Evolutionary conservation across 2,329 filamentous ascomycete genomes (phyloP).

Genomic region (Colletotrichum viniferum): DNA sequence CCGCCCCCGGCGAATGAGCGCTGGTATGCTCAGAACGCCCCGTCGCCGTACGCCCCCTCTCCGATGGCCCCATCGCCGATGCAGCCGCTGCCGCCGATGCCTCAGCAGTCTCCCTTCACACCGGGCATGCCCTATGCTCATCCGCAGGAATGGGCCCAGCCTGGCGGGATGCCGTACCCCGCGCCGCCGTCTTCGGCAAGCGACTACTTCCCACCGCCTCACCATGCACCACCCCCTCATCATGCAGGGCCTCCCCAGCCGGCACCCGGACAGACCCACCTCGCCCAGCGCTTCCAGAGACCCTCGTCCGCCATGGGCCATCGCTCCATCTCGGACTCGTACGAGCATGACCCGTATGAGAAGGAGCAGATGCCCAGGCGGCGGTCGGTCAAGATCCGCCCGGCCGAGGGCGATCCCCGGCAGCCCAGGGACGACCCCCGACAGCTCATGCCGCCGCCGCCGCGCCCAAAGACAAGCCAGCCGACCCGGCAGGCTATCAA

Average conservation of each 20-base stretch:
- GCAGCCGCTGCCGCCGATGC: neutral
- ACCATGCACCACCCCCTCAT: slow-evolving; percentile 9
- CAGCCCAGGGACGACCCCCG: slow-evolving; percentile 47
- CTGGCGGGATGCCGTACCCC: slow-evolving; percentile 5
- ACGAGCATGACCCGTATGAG: slow-evolving; percentile 43
- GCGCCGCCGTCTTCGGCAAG: neutral
- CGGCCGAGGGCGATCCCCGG: slow-evolving; percentile 44
- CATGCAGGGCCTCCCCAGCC: slow-evolving; percentile 12
- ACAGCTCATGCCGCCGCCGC: slow-evolving; percentile 51
- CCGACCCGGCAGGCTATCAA: slow-evolving; percentile 29
- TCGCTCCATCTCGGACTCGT: slow-evolving; percentile 31
- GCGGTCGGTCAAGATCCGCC: slow-evolving; percentile 46
- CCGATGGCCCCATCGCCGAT: neutral
- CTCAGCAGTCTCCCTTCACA: slow-evolving; percentile 4
- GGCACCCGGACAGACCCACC: slow-evolving; percentile 24
- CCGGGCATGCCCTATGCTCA: slow-evolving; percentile 1
- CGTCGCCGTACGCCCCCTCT: neutral
- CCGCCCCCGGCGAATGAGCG: slow-evolving; percentile 20
- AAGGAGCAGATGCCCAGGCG: slow-evolving; percentile 45
- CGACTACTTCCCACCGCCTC: slow-evolving; percentile 19
- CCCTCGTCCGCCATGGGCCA: slow-evolving; percentile 46
- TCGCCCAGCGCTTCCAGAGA: slow-evolving; percentile 24
- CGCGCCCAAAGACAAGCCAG: slow-evolving; percentile 26
- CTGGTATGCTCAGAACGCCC: slow-evolving; percentile 14
- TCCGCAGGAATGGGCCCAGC: neutral